Evolutionary conservation across 1,284 basidiomycete genomes (phyloP), one percentile per base, ranked within the genome.

Genomic region (Puccinia polysora): DNA sequence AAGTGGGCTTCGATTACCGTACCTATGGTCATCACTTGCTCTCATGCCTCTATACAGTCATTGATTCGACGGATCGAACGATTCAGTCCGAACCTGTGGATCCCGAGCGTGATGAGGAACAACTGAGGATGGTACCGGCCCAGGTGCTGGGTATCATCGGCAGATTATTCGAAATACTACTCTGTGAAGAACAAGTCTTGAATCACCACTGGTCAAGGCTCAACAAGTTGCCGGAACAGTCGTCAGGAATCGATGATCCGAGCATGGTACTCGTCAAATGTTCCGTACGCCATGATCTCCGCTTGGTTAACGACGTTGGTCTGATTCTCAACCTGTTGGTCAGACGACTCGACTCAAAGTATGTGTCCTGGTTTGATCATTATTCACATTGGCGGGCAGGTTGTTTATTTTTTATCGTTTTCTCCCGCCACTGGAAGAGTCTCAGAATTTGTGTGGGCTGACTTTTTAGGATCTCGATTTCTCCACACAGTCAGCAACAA

Each of bases 291-390:
- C 62, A 52, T 73, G 59, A 73, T 47, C 59, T 20, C 23, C 60
- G 59, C 43, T 77, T 96, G n/a, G 77, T 95, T 6, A 81, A 80
- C 7, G 84, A 86, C 2, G 84, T 86, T 1, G 86, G 85, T 2
- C 83, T 83, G 64, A 85, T 94, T 28, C 82, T 90, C 28, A 86
- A 84, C 53, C 78, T 87, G n/a, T 80, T 95, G 5, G 83, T 87
- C 8, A 87, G 88, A 80, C 84, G 85, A 28, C 77, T 89, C 65
- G 79, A 83, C 5, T 77, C 81, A 3, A 84, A 85, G 90, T 91
- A 74, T 81, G 71, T 65, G 45, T 15, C 15, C 10, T 20, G 12
- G 14, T 10, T 28, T 55, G 18, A 28, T 28, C 14, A 12, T 58
- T 20, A 65, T 59, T 59, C 38, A 47, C 4, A 10, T 30, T 15